A percentile compares a stretch with the other conserved stretches of the same genome.
Conservation (phyloP, 75 land plant genomes). For the Azolla pinnata region DNA sequence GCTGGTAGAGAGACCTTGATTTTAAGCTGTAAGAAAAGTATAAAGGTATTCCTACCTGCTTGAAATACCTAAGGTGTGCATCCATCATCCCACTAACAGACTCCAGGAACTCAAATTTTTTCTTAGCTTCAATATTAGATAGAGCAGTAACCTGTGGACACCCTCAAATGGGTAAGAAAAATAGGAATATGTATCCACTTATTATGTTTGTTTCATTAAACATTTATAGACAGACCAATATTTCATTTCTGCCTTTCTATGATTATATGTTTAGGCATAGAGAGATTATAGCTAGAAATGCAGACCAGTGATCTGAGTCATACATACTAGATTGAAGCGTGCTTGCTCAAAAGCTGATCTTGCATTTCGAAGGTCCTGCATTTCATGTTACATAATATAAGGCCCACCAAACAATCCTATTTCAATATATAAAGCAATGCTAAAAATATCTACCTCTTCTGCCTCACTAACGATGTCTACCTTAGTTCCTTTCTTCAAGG, state of each 20-base stretch:
- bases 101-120: conserved; percentile 48
- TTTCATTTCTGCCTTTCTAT: too few relatives aligned
- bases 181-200: too few relatives aligned
- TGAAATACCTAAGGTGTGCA: conserved; percentile 52
- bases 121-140: conserved; percentile 43
- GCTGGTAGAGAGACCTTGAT: too few relatives aligned
- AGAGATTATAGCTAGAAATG: too few relatives aligned
- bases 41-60: conserved; percentile 35
- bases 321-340: conserved; percentile 86
- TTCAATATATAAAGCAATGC: background rate
- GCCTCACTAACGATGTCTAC: conserved; percentile 61
- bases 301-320: conserved; percentile 8
- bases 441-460: conserved; percentile 60
- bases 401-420: background rate
- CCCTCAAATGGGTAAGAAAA: too few relatives aligned
- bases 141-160: conserved; percentile 66
- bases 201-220: too few relatives aligned
- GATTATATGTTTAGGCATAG: too few relatives aligned
- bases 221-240: too few relatives aligned
- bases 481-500: conserved; percentile 68
- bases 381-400: conserved; percentile 2
- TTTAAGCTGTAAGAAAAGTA: too few relatives aligned
- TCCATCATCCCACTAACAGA: conserved; percentile 53
- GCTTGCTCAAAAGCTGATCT: conserved; percentile 81
- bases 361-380: conserved; percentile 78